Base-by-base conservation (phyloP, 805 yeast species). In the Suhomyces canberraensis region DNA sequence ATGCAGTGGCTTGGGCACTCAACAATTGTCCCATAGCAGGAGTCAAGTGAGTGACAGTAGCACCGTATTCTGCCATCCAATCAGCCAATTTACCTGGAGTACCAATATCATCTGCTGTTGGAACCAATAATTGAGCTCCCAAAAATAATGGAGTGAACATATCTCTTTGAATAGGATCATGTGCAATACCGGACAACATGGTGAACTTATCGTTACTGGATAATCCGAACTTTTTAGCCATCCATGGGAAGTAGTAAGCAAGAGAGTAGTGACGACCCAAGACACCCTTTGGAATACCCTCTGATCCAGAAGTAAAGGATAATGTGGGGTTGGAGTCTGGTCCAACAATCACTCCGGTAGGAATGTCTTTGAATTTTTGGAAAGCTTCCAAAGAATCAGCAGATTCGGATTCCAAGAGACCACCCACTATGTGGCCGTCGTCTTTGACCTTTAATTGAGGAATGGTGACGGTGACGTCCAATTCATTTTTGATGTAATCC, bases 21-120 rank as follows among this genome's bases (percentile, higher is more conserved):
- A 93, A 71, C 40, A 93, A 70, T 64, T 93, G 99, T 44, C 99
- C 99, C 98, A 95, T 93, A 4, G 98, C 98, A 4, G 99, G 99
- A 1, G 99, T 93, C 64, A 93, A 75, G 62, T 93, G 99, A 1
- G 99, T 93, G 1, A 93, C 97, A 2, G 96, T 83, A 18, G 97
- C 96, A 11, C 85, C 86, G 51, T 89, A 78, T 39, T 74, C 79
- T 22, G 82, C 78, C 95, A 93, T 90, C 99, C 99, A 93, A 52
- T 87, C 93, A 5, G 99, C 98, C 37, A 93, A 73, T 54, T 84
- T 81, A 20, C 98, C 98, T 4, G 99, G 99, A 3, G 98, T 93
- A 32, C 99, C 98, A 52, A 93, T 93, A 60, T 93, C 99, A 61
- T 93, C 97, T 13, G 89, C 81, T 11, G 97, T 90, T 35, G 99